phyloP scores from a whole-genome alignment of 2,329 filamentous ascomycete species.

The Cladophialophora carrionii region DNA sequence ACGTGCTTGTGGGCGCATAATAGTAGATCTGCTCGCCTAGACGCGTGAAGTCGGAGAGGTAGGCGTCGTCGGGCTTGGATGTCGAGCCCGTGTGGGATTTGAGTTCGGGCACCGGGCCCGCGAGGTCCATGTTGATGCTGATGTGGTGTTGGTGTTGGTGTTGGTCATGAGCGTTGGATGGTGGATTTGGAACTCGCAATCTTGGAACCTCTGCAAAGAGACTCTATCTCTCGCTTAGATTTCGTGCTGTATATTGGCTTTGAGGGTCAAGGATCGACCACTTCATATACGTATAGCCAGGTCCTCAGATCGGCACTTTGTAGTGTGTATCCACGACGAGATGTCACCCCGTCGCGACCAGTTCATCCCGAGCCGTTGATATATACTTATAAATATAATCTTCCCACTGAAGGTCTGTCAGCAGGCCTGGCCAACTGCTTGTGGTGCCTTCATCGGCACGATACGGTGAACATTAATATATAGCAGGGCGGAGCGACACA shows the following conservation, averaged over 20 bases:
- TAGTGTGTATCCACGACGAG: neutral
- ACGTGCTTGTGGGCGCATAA: slow-evolving; percentile 2
- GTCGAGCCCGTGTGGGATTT: neutral
- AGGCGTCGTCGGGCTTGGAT: slow-evolving; percentile 12
- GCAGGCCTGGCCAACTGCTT: neutral
- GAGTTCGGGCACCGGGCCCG: slow-evolving; percentile 27
- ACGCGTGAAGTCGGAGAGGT: slow-evolving; percentile 25
- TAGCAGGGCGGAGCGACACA: neutral
- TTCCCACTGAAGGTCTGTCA: neutral
- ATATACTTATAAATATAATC: neutral
- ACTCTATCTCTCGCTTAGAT: neutral
- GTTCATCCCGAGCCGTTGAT: neutral
- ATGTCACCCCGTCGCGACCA: neutral
- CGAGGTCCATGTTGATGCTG: slow-evolving; percentile 19
- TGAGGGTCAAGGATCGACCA: neutral
- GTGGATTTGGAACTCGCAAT: neutral
- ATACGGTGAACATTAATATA: neutral
- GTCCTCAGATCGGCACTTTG: neutral
- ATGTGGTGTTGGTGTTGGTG: no score
- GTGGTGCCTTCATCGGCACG: neutral
- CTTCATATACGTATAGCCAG: neutral
- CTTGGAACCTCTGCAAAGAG: neutral
- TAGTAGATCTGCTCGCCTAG: slow-evolving; percentile 29
- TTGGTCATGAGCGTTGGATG: no score
- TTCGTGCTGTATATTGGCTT: neutral